phyloP scores from a whole-genome alignment of 2,329 filamentous ascomycete species.

The Juglanconis juglandina region DNA sequence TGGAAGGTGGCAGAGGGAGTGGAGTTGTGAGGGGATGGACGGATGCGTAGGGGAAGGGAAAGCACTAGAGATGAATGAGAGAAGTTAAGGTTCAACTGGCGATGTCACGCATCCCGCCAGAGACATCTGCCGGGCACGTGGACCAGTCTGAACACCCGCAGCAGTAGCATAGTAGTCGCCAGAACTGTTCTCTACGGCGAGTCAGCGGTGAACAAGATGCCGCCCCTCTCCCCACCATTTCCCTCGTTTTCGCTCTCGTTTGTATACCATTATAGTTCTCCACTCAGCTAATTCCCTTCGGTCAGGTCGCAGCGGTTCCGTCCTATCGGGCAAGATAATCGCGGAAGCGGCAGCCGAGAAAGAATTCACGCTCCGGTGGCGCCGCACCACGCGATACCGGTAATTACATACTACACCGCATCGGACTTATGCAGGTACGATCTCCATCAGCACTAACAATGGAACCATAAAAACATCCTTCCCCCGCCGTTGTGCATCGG shows the following conservation, averaged over 20 bases:
- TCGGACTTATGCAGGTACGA: neutral
- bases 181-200: neutral
- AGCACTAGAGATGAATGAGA: neutral
- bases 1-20: constrained; percentile 9
- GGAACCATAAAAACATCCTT: neutral
- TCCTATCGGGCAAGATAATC: neutral
- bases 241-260: neutral
- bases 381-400: neutral
- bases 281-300: neutral
- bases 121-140: neutral
- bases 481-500: neutral
- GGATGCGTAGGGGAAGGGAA: neutral
- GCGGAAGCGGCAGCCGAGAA: neutral
- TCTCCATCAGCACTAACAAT: neutral
- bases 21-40: neutral
- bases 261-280: neutral
- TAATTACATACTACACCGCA: neutral
- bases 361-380: neutral
- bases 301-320: neutral
- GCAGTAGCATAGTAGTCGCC: neutral
- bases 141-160: neutral
- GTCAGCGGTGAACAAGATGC: neutral
- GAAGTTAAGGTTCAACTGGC: neutral
- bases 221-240: neutral
- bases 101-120: neutral